Conservation (phyloP, 176 grass and related monocot species). For the barley (Hordeum vulgare) region DNA sequence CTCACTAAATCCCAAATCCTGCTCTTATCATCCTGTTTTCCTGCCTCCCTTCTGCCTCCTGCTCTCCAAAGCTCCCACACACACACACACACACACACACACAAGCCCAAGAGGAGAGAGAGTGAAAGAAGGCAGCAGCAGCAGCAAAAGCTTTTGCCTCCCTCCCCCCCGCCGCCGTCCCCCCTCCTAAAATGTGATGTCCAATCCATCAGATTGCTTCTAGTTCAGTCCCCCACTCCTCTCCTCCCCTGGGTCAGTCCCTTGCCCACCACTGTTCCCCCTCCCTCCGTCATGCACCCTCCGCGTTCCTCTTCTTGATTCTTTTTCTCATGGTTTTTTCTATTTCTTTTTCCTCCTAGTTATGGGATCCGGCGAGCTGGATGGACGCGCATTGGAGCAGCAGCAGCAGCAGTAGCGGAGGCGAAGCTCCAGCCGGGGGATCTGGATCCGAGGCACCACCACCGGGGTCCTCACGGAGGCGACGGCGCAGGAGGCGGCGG, state of each 20-base stretch:
- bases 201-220: conserved; percentile 48
- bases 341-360: conserved; percentile 31
- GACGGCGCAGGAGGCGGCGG: conserved; percentile 28
- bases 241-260: conserved; percentile 43
- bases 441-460: conserved; percentile 93
- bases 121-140: conserved; percentile 11
- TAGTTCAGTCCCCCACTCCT: conserved; percentile 44
- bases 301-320: background rate
- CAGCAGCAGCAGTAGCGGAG: conserved; percentile 37
- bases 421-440: conserved; percentile 39
- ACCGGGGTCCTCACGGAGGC: conserved; percentile 46
- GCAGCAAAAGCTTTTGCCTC: conserved; percentile 16
- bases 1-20: conserved; percentile 40
- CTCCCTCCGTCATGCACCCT: background rate
- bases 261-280: conserved; percentile 27
- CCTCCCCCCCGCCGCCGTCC: background rate
- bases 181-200: conserved; percentile 63
- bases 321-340: conserved; percentile 1
- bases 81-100: background rate
- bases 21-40: conserved; percentile 39
- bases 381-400: conserved; percentile 55
- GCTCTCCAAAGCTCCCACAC: conserved; percentile 24
- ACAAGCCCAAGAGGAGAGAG: background rate
- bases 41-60: conserved; percentile 31
- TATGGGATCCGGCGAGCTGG: conserved; percentile 77